phyloP scores from a whole-genome alignment of 495 filamentous ascomycete species.

The Aspergillus homomorphus region DNA sequence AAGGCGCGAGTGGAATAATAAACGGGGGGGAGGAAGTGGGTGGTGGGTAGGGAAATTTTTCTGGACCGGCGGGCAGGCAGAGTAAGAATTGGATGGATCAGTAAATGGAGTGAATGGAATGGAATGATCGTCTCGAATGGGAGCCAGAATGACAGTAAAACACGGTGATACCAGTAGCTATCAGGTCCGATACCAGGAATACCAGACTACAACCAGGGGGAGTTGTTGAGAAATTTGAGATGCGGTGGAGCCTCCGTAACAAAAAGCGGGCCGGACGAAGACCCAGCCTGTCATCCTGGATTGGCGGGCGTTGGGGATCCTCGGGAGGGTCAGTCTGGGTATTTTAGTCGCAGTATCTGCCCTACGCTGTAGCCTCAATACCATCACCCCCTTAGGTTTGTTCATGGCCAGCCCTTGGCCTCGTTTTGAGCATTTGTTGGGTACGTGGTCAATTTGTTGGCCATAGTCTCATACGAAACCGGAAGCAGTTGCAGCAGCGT shows the following conservation, averaged over 20 bases:
- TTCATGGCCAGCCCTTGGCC: background rate
- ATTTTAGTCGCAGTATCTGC: conserved; percentile 26
- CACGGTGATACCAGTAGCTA: background rate
- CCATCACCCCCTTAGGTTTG: conserved; percentile 11
- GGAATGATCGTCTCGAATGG: conserved; percentile 3
- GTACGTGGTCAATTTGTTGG: conserved; percentile 8
- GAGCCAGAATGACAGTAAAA: background rate
- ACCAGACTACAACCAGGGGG: too few species aligned
- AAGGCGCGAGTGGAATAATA: background rate
- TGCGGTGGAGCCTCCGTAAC: conserved; percentile 13
- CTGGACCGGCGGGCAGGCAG: background rate
- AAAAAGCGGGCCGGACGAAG: conserved; percentile 15
- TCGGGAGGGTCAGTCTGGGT: conserved; percentile 6
- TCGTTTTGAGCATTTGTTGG: conserved; percentile 12
- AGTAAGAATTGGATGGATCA: background rate
- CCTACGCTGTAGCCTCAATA: conserved; percentile 31
- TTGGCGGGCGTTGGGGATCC: conserved; percentile 23
- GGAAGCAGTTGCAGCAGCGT: conserved; percentile 24
- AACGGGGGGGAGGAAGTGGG: too few species aligned
- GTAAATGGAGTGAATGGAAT: background rate
- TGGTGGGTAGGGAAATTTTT: conserved; percentile 1
- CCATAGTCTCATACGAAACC: background rate
- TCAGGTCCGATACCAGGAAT: conserved; percentile 13
- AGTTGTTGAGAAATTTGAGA: conserved; percentile 13
- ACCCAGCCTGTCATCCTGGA: conserved; percentile 12